Evolutionary conservation across 208 protist species (phyloP), one percentile per base, ranked within the genome.

Genomic region (Angomonas ambiguus): DNA sequence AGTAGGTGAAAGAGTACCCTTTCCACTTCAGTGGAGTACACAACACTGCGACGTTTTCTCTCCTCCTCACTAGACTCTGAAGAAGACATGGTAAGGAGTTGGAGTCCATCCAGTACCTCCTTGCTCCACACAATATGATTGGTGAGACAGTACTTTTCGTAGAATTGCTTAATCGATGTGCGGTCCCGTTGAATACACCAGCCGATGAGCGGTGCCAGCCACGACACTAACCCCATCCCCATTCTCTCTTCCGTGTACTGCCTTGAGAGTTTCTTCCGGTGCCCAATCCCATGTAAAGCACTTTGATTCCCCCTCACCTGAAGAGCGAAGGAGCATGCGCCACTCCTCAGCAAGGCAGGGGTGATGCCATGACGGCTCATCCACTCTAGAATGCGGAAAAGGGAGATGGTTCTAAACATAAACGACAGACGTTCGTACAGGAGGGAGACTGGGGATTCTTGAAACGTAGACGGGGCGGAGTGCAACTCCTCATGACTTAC

Each of bases 221-320:
- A 69, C 34, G 49, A 22, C 24, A 51, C 11, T n/a, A 60, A 62
- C 61, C 69, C 57, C 42, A 74, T 31, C 2, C 70, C 83, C 10
- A 41, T 41, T 13, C 13, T 41, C 13, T 41, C 8, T 13, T 41
- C 35, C 35, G 35, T 41, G 35, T 41, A 41, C 8, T 18, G 13
- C 13, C 13, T 41, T 5, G 35, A 41, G 35, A 41, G 35, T 13
- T 13, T 5, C 35, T 41, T 41, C 35, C 35, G 35, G 5, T 41
- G 5, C 35, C 35, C 35, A 41, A 41, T 41, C 5, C 13, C 35
- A 41, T 41, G 35, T 13, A 41, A 13, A 41, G 13, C 35, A 41
- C 35, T 41, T 13, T 41, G 35, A 41, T 41, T 41, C 5, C 5
- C 35, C 13, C 35, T 41, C 8, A 5, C 13, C 8, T 41, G 35